Conservation (phyloP, 179 eudicot genomes). For the Silene vulgaris region DNA sequence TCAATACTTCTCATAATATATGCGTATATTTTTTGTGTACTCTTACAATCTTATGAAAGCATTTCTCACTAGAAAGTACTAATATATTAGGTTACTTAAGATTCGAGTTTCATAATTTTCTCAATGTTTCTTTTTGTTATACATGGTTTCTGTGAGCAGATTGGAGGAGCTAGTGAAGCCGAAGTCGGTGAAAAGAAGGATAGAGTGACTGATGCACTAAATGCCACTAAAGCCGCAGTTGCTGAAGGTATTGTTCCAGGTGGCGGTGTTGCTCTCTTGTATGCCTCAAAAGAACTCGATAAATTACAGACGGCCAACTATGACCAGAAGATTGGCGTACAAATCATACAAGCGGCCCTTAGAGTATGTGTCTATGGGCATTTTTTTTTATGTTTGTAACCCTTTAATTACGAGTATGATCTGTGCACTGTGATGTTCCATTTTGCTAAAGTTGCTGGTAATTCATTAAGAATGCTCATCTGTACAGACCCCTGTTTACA, state of each 20-base stretch:
- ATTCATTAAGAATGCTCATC: neutral
- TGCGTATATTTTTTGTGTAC: no score
- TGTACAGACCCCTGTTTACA: conserved; percentile 70
- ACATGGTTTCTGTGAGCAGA: conserved; percentile 32
- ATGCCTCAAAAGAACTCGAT: conserved; percentile 76
- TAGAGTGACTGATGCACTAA: conserved; percentile 91
- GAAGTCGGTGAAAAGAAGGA: conserved; percentile 98
- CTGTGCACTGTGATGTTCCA: neutral
- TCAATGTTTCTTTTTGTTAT: neutral
- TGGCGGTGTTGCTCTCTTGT: conserved; percentile 94
- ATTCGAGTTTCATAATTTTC: no score
- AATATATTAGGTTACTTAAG: no score
- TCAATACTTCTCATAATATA: no score
- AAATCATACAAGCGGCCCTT: conserved; percentile 76
- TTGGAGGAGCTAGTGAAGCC: conserved; percentile 97
- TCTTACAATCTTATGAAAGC: no score
- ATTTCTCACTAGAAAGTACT: no score
- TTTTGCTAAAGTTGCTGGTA: neutral
- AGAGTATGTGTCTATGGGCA: conserved; percentile 39
- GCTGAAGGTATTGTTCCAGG: conserved; percentile 97
- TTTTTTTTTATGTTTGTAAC: neutral
- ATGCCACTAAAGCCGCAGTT: conserved; percentile 98
- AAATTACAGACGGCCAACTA: conserved; percentile 73
- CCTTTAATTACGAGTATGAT: neutral
- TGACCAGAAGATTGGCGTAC: conserved; percentile 93